phyloP scores from a whole-genome alignment of 495 filamentous ascomycete genomes.

The Xylaria bambusicola region DNA sequence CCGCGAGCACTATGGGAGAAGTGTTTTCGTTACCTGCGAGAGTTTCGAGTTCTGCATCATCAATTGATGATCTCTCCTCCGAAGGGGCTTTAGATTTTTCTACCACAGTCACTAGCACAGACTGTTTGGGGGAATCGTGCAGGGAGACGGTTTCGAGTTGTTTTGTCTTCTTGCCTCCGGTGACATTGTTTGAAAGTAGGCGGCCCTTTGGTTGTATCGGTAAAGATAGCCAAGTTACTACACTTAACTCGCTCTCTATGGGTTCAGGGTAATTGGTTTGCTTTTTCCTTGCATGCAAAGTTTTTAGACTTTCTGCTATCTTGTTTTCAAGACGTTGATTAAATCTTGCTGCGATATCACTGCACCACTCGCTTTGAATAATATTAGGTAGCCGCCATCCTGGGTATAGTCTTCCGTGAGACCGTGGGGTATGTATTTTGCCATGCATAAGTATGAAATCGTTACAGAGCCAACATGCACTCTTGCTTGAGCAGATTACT shows the following conservation, averaged over 20 bases:
- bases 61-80: no score
- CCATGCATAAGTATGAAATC: constrained; percentile 44
- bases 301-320: constrained; percentile 18
- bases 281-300: constrained; percentile 1
- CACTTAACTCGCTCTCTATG: constrained; percentile 29
- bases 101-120: no score
- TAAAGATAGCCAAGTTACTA: constrained; percentile 21
- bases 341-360: constrained; percentile 23
- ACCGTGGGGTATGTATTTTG: constrained; percentile 39
- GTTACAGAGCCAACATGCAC: constrained; percentile 54
- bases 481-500: constrained; percentile 52
- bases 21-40: no score
- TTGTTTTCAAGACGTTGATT: constrained; percentile 10
- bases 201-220: constrained; percentile 11
- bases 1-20: no score
- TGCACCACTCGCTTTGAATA: not conserved
- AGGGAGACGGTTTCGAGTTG: not conserved
- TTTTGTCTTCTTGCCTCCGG: not conserved
- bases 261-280: constrained; percentile 10
- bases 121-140: no score
- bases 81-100: no score
- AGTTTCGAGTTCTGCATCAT: no score
- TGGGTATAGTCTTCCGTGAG: constrained; percentile 46
- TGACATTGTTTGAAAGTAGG: not conserved
- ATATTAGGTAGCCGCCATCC: constrained; percentile 35